Evolutionary conservation across 345 rosid genomes (phyloP), one percentile per base, ranked within the genome.

Genomic region (Gossypium australe): DNA sequence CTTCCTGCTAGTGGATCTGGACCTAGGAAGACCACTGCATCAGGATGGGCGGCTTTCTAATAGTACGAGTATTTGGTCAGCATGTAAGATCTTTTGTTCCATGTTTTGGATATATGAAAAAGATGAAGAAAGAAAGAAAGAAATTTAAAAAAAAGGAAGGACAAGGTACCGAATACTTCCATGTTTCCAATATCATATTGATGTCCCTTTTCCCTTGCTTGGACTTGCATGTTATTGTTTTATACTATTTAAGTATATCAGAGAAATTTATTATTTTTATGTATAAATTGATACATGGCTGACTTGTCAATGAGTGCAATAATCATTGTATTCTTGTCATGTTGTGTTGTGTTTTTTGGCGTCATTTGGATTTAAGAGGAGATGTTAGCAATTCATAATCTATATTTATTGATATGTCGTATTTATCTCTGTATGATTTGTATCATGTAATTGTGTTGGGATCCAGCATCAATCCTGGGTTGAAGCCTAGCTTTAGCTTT

Each of bases 41-140:
- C 99, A 27, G 99, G 98, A 74, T 95, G 99, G 99, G 97, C 99
- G 9, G 99, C 97, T 73, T 95, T 95, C 81, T 95, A 76, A 84
- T 73, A 52, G n/a, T 79, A 57, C 73, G 78, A 34, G 47, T 72
- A 55, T 63, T 72, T 73, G 64, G 67, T 61, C 67, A 71, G 61
- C 55, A 69, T 72, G 74, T 45, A 59, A 41, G 63, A 71, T 62
- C 72, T 62, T 77, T 14, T 76, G 61, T 78, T 70, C 79, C 48
- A 63, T 80, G 65, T 73, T 73, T 75, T 71, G 43, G 22, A 53
- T 60, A 52, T 58, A 52, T 63, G 58, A 48, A 68, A 78, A 58
- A n/a, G 74, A 76, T 52, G 76, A 52, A 59, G 81, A 41, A 75
- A 70, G 41, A 55, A 55, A 18, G 24, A 53, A 52, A 14, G 17